These are phyloP conservation scores for Monascus ruber DNA, from an alignment of 2,329 filamentous ascomycete species.

Conservation along the genomic window DNA sequence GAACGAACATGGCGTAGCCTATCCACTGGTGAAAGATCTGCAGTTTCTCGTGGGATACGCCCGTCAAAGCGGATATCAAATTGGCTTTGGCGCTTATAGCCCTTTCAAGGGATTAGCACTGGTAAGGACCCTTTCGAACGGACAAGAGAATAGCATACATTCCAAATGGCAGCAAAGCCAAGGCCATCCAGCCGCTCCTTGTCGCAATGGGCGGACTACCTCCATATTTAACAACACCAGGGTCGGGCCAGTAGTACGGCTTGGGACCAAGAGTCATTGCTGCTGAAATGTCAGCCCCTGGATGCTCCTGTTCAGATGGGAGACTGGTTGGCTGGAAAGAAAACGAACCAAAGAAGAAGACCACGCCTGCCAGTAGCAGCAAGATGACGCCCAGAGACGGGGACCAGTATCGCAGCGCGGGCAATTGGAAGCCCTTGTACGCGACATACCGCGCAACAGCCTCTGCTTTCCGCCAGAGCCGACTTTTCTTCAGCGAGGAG, in stretches of 20 bases:
- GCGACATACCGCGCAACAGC: slow-evolving; percentile 31
- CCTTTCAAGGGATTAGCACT: slow-evolving; percentile 9
- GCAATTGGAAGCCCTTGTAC: slow-evolving; percentile 30
- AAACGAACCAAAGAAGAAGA: slow-evolving; percentile 37
- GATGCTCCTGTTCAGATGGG: no score
- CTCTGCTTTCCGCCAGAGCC: slow-evolving; percentile 21
- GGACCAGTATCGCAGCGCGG: slow-evolving; percentile 28
- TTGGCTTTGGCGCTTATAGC: slow-evolving; percentile 45
- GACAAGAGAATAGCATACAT: slow-evolving; percentile 19
- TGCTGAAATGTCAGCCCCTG: slow-evolving; percentile 5
- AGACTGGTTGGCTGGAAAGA: neutral
- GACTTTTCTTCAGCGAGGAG: slow-evolving; percentile 11
- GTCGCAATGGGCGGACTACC: slow-evolving; percentile 44
- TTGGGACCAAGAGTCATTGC: slow-evolving; percentile 39
- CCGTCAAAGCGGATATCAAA: slow-evolving; percentile 42
- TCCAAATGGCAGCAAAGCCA: slow-evolving; percentile 43
- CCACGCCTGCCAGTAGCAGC: slow-evolving; percentile 28
- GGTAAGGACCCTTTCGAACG: neutral
- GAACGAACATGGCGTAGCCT: slow-evolving; percentile 45
- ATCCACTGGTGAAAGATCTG: slow-evolving; percentile 41
- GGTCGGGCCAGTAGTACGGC: slow-evolving; percentile 47
- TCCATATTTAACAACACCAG: slow-evolving; percentile 30
- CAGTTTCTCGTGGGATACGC: slow-evolving; percentile 46
- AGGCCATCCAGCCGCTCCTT: slow-evolving; percentile 41
- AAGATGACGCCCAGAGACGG: slow-evolving; percentile 36